Percentiles rank a stretch among this genome's conserved stretches.
Evolutionary conservation across 768 basidiomycete genomes (phyloP).

Genomic region (Tylopilus felleus): DNA sequence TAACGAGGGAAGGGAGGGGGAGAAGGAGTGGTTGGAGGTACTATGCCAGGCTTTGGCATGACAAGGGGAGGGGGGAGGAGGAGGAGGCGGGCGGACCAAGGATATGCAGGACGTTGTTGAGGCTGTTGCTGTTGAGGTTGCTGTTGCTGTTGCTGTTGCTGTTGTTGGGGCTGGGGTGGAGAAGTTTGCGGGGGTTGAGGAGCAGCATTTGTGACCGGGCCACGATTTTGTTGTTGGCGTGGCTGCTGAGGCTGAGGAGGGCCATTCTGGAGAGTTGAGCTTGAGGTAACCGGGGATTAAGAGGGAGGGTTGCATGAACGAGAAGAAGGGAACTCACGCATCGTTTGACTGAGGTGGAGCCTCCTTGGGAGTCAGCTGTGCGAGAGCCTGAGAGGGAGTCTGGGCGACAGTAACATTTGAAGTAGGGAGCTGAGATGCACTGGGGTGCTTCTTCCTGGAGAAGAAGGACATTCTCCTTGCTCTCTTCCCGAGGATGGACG

Average conservation of each 20-base stretch:
- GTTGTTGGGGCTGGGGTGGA: conserved; percentile 34
- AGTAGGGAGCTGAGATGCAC: conserved; percentile 40
- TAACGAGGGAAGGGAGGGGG: conserved; percentile 95
- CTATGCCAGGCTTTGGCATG: conserved; percentile 60
- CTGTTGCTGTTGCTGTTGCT: conserved; percentile 25
- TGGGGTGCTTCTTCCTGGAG: conserved; percentile 78
- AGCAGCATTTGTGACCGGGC: conserved; percentile 27
- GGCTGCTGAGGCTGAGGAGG: conserved; percentile 32
- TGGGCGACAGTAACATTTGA: conserved; percentile 55
- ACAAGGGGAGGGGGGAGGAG: conserved; percentile 63
- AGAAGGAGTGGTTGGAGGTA: conserved; percentile 64
- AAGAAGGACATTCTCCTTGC: conserved; percentile 90
- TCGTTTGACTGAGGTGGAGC: conserved; percentile 30
- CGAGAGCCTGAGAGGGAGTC: conserved; percentile 65
- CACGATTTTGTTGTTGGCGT: conserved; percentile 37
- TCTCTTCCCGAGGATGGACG: conserved; percentile 60
- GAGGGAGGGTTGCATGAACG: background rate
- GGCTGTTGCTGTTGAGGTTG: conserved; percentile 29
- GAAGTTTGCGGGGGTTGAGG: conserved; percentile 31
- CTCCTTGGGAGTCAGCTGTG: conserved; percentile 46
- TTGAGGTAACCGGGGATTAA: background rate
- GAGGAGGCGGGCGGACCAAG: conserved; percentile 80
- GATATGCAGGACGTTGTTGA: conserved; percentile 61
- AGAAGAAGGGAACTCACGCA: conserved; percentile 32
- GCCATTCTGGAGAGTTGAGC: conserved; percentile 22